Evolutionary conservation across 768 basidiomycete species (phyloP).

Genomic region (Austroboletus eburneus): DNA sequence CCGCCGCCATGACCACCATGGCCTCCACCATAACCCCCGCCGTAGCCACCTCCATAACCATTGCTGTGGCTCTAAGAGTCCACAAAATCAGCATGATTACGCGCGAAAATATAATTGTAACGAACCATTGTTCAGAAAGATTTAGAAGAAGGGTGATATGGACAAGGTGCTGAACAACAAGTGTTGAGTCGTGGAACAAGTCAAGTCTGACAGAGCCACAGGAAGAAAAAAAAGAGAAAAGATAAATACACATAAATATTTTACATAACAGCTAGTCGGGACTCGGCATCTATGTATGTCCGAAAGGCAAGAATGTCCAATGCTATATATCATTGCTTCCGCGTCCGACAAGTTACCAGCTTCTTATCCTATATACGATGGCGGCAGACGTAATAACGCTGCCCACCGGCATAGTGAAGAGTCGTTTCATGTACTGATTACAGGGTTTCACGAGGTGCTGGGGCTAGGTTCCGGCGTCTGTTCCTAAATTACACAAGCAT

Average conservation of each 20-base stretch:
- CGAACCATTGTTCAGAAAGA: slow-evolving; percentile 19
- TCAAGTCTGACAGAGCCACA: slow-evolving; percentile 9
- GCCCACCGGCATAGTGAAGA: too few relatives aligned
- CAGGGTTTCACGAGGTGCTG: too few relatives aligned
- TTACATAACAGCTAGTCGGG: slow-evolving; percentile 1
- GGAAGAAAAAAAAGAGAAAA: slow-evolving; percentile 7
- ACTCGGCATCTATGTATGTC: too few relatives aligned
- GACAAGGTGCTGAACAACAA: slow-evolving; percentile 2
- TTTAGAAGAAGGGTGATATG: neutral
- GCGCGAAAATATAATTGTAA: neutral
- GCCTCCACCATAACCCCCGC: slow-evolving; percentile 26
- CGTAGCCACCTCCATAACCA: slow-evolving; percentile 33
- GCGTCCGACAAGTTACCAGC: too few relatives aligned
- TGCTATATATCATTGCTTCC: too few relatives aligned
- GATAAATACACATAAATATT: slow-evolving; percentile 10
- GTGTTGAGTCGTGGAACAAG: slow-evolving; percentile 22
- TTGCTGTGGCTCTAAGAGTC: slow-evolving; percentile 28
- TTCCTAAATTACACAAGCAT: too few relatives aligned
- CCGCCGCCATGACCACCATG: slow-evolving; percentile 27
- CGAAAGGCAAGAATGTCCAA: too few relatives aligned
- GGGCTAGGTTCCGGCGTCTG: too few relatives aligned
- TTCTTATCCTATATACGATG: too few relatives aligned
- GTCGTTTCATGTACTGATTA: too few relatives aligned
- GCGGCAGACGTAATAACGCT: too few relatives aligned
- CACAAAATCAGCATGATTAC: slow-evolving; percentile 9